phyloP scores from a whole-genome alignment of 2,329 filamentous ascomycete species.

The Escovopsis sp. region DNA sequence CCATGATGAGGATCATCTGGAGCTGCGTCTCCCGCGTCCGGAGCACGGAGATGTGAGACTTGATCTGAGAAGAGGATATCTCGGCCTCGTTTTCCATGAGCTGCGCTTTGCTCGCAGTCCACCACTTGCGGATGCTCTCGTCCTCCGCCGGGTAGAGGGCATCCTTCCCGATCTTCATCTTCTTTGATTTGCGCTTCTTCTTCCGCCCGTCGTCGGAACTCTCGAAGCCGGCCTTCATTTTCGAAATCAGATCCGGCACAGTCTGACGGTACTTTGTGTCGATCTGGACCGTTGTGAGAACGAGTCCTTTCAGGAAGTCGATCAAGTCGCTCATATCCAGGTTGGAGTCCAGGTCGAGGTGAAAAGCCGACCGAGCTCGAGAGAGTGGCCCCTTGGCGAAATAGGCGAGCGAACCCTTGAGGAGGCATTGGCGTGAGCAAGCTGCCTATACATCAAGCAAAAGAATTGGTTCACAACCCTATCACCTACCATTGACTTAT shows the following conservation, averaged over 20 bases:
- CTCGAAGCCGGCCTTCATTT: constrained; percentile 41
- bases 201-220: constrained; percentile 33
- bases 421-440: not conserved
- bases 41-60: constrained; percentile 48
- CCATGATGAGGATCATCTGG: constrained; percentile 66
- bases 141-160: constrained; percentile 56
- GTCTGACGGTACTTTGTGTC: constrained; percentile 72
- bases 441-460: not conserved
- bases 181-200: constrained; percentile 43
- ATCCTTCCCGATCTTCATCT: constrained; percentile 51
- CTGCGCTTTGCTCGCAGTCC: constrained; percentile 42
- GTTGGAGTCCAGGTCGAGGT: constrained; percentile 44
- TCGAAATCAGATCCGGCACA: constrained; percentile 44
- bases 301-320: constrained; percentile 51
- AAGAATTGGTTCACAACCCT: not conserved
- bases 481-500: constrained; percentile 43
- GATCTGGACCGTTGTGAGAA: constrained; percentile 51
- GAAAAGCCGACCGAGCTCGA: constrained; percentile 56
- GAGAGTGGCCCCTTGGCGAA: constrained; percentile 73
- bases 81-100: constrained; percentile 32
- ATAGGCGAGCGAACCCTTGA: constrained; percentile 61
- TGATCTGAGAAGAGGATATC: constrained; percentile 37
- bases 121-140: constrained; percentile 53
- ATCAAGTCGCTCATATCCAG: constrained; percentile 49
- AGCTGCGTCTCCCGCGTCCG: constrained; percentile 65